Evolutionary conservation across 441 rosid genomes (phyloP).

Genomic region (Erodium chrysanthum): DNA sequence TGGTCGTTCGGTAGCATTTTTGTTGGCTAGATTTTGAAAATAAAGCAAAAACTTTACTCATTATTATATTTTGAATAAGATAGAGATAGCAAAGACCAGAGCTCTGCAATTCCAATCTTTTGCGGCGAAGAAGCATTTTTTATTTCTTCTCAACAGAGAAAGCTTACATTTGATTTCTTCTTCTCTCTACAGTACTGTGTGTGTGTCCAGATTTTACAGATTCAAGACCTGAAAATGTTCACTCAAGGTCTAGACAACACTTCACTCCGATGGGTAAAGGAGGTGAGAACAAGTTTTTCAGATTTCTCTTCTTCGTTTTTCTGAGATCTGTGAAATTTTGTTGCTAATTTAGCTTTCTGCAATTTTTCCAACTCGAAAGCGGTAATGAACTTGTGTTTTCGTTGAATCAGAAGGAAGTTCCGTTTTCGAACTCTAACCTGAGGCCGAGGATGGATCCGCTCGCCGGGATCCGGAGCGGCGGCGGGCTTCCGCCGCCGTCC

Average conservation of each 20-base stretch:
- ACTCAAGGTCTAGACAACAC: conserved; percentile 50
- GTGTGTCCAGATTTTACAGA: too few species aligned
- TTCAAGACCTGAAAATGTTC: conserved; percentile 28
- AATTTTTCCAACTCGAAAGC: background rate
- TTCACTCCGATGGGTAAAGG: conserved; percentile 48
- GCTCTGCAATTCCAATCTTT: too few species aligned
- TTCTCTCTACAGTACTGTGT: too few species aligned
- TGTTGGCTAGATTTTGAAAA: conserved; percentile 3
- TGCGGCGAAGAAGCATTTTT: too few species aligned
- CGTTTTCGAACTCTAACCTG: conserved; percentile 4
- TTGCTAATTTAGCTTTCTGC: background rate
- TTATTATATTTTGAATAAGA: background rate
- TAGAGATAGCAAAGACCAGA: background rate
- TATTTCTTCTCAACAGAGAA: too few species aligned
- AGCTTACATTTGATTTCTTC: too few species aligned
- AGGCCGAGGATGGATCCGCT: conserved; percentile 30
- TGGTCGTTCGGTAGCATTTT: background rate
- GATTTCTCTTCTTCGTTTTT: background rate
- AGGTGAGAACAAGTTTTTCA: conserved; percentile 24
- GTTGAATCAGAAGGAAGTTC: conserved; percentile 32
- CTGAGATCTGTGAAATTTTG: conserved; percentile 7
- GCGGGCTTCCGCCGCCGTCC: conserved; percentile 46
- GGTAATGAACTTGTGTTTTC: background rate
- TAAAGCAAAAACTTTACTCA: background rate
- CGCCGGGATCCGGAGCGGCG: conserved; percentile 28